Percentiles rank a stretch among this genome's conserved stretches.
These are phyloP conservation scores for Nitzschia palea DNA, from an alignment of 108 stramenopile species.

Conservation along the genomic window DNA sequence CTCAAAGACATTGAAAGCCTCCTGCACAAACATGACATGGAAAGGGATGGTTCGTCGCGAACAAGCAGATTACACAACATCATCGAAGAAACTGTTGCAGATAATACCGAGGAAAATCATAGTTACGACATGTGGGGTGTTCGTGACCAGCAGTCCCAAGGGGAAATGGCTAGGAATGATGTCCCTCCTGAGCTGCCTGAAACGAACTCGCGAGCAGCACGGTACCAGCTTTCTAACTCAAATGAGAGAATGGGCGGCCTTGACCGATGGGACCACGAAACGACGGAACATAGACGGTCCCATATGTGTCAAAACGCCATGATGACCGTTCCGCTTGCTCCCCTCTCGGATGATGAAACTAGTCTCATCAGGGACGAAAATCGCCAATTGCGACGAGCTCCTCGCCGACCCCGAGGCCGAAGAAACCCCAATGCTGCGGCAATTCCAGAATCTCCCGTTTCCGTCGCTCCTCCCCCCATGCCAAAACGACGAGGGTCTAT, in stretches of 20 bases:
- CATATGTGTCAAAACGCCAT: not conserved
- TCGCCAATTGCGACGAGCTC: not conserved
- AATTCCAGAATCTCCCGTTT: not conserved
- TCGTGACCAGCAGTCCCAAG: not conserved
- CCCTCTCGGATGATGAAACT: not conserved
- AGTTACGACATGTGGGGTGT: not conserved
- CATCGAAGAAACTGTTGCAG: not conserved
- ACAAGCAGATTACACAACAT: not conserved
- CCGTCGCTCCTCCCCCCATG: not conserved
- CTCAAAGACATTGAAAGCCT: constrained; percentile 20
- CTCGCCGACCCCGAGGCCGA: not conserved
- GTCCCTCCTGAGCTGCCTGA: not conserved
- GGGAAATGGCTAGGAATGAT: not conserved
- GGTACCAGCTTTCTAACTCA: not conserved
- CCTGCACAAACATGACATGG: not conserved
- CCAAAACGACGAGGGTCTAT: not conserved
- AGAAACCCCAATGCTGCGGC: not conserved
- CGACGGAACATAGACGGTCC: not conserved
- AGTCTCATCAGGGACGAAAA: not conserved
- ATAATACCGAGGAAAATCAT: not conserved
- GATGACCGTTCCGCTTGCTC: not conserved
- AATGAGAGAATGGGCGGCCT: not conserved
- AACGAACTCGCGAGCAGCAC: not conserved
- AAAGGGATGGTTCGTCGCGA: not conserved
- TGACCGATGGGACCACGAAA: constrained; percentile 1